phyloP scores from a whole-genome alignment of 1,284 basidiomycete genomes.

The Coriolopsis trogii region DNA sequence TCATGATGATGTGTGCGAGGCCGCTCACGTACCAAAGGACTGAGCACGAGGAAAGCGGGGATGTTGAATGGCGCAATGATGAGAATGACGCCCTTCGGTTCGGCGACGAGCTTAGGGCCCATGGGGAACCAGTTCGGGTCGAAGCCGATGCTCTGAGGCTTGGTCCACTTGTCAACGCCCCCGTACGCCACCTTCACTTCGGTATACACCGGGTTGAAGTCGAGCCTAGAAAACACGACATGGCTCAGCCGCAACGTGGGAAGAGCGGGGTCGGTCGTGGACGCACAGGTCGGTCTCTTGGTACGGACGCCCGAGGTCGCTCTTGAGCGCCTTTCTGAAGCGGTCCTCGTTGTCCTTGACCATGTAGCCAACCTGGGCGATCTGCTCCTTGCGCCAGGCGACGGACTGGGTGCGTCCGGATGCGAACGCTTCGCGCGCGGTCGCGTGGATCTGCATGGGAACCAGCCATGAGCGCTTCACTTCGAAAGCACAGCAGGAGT shows the following conservation, averaged over 20 bases:
- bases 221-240: conserved; percentile 26
- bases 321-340: conserved; percentile 54
- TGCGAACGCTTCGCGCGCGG: conserved; percentile 55
- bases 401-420: conserved; percentile 61
- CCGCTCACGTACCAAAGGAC: conserved; percentile 60
- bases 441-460: conserved; percentile 55
- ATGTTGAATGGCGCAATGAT: conserved; percentile 70
- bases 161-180: conserved; percentile 76
- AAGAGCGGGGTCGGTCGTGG: background rate
- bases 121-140: conserved; percentile 55
- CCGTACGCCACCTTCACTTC: conserved; percentile 69
- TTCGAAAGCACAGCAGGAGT: too few relatives aligned
- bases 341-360: conserved; percentile 62
- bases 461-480: too few relatives aligned
- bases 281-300: conserved; percentile 60
- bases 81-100: conserved; percentile 76
- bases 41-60: conserved; percentile 52
- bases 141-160: conserved; percentile 64
- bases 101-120: conserved; percentile 70
- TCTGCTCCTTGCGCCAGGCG: conserved; percentile 65
- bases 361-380: conserved; percentile 67
- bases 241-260: background rate
- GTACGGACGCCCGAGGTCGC: conserved; percentile 60
- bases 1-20: background rate
- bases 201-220: conserved; percentile 52